These are phyloP conservation scores for Podospora australis DNA, from an alignment of 495 filamentous ascomycete genomes.

Conservation along the genomic window DNA sequence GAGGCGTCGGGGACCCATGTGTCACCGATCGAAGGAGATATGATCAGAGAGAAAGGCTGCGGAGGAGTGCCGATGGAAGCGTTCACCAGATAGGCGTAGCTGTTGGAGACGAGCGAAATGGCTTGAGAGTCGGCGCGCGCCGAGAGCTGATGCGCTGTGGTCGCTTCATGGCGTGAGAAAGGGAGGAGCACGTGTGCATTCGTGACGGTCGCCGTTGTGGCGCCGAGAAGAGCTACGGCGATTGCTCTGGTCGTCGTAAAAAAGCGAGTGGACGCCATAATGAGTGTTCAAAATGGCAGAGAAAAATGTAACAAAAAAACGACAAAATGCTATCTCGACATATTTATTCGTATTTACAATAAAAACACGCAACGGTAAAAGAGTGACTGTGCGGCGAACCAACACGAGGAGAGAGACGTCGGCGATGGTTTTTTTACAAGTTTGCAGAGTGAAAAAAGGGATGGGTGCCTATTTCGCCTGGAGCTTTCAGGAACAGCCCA, in stretches of 20 bases:
- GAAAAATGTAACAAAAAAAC: no score
- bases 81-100: conserved; percentile 48
- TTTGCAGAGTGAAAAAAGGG: background rate
- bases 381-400: conserved; percentile 5
- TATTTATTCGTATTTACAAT: background rate
- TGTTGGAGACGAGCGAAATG: background rate
- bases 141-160: background rate
- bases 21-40: conserved; percentile 67
- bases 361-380: background rate
- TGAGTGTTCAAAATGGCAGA: background rate
- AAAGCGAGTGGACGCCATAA: conserved; percentile 16
- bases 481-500: no score
- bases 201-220: background rate
- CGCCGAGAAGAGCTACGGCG: conserved; percentile 5
- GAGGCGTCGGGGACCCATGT: conserved; percentile 59
- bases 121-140: conserved; percentile 5
- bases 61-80: conserved; percentile 57
- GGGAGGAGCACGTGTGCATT: conserved; percentile 17
- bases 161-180: conserved; percentile 3
- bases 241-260: conserved; percentile 5
- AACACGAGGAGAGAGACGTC: background rate
- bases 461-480: no score
- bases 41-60: conserved; percentile 50
- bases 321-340: background rate
- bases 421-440: no score